phyloP scores from a whole-genome alignment of 2,329 filamentous ascomycete genomes.

The Myriangium duriaei region DNA sequence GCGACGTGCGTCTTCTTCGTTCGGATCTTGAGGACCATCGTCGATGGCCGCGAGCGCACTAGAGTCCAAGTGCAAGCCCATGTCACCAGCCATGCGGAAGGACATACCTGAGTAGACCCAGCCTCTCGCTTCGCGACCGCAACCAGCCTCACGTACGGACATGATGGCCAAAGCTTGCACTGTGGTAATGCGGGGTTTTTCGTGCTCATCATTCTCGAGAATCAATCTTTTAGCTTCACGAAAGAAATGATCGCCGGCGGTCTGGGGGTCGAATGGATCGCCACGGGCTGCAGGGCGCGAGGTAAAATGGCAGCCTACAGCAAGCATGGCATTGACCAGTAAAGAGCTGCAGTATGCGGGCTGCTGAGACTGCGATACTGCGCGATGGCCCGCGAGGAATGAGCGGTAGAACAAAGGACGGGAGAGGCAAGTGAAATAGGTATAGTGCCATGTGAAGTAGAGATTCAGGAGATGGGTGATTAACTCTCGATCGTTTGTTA shows the following conservation, averaged over 20 bases:
- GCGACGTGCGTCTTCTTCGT: constrained; percentile 76
- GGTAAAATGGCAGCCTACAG: constrained; percentile 34
- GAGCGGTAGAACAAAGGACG: constrained; percentile 79
- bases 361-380: constrained; percentile 33
- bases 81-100: constrained; percentile 91
- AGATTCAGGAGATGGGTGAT: constrained; percentile 84
- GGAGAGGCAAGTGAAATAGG: constrained; percentile 85
- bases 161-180: constrained; percentile 90
- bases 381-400: constrained; percentile 58
- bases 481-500: constrained; percentile 66
- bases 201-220: constrained; percentile 83
- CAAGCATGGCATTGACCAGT: constrained; percentile 23
- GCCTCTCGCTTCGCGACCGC: constrained; percentile 83
- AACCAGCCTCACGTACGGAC: constrained; percentile 92
- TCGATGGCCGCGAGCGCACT: constrained; percentile 48
- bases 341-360: constrained; percentile 70
- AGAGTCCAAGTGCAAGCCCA: constrained; percentile 79
- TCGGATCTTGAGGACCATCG: constrained; percentile 52
- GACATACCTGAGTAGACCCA: constrained; percentile 99
- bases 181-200: constrained; percentile 74
- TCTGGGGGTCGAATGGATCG: constrained; percentile 48
- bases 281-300: constrained; percentile 50
- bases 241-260: constrained; percentile 72
- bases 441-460: constrained; percentile 98
- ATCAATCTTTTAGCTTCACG: constrained; percentile 83